These are phyloP conservation scores for Umbelopsis sp. DNA, from an alignment of 371 early-diverging fungal species.

Conservation along the genomic window DNA sequence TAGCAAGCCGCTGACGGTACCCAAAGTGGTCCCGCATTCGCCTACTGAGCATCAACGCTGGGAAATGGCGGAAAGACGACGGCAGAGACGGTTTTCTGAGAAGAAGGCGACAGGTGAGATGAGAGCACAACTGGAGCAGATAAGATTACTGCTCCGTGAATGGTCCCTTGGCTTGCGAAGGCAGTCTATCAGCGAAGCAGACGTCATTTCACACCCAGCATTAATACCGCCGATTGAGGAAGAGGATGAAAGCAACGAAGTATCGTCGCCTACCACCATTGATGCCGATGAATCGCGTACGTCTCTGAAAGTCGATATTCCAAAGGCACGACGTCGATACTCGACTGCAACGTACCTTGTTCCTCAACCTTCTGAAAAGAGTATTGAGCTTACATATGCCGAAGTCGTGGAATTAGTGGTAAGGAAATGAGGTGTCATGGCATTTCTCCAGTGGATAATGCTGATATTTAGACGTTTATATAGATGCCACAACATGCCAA, in stretches of 20 bases:
- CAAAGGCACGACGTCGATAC: slow-evolving; percentile 28
- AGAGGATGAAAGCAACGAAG: slow-evolving; percentile 21
- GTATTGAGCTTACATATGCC: slow-evolving; percentile 60
- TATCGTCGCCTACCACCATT: background rate
- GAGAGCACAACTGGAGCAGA: slow-evolving; percentile 22
- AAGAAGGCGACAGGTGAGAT: slow-evolving; percentile 17
- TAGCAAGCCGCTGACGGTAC: slow-evolving; percentile 48
- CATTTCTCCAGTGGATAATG: background rate
- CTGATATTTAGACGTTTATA: background rate
- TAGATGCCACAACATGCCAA: slow-evolving; percentile 78
- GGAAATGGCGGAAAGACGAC: slow-evolving; percentile 63
- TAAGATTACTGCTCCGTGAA: slow-evolving; percentile 39
- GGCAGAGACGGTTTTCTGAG: slow-evolving; percentile 40
- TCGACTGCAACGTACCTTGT: slow-evolving; percentile 45
- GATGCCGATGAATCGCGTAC: background rate
- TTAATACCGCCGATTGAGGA: slow-evolving; percentile 27
- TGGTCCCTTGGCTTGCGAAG: slow-evolving; percentile 48
- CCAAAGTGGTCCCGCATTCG: slow-evolving; percentile 47
- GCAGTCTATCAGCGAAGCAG: slow-evolving; percentile 37
- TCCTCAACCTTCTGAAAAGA: slow-evolving; percentile 33
- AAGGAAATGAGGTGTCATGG: background rate
- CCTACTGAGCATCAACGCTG: slow-evolving; percentile 52
- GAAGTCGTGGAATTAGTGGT: slow-evolving; percentile 67
- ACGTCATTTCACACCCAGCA: slow-evolving; percentile 42
- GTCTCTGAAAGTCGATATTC: background rate